Evolutionary conservation across 2,329 filamentous ascomycete genomes (phyloP).

Genomic region (Fusarium sp.): DNA sequence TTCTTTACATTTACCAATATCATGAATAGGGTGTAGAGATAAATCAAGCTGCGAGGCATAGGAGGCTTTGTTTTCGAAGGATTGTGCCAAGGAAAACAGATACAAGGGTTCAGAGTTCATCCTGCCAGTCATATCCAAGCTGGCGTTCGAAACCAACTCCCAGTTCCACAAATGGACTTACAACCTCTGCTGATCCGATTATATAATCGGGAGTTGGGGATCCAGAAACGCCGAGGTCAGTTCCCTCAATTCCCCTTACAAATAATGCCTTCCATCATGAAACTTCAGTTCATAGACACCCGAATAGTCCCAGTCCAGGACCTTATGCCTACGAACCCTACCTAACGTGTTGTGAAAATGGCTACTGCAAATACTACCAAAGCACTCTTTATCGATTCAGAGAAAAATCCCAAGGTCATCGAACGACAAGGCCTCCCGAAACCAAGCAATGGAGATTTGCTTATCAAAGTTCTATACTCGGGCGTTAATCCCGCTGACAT

Average conservation of each 20-base stretch:
- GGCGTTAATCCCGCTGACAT: not conserved
- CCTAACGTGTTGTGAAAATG: not conserved
- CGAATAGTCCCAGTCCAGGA: fast-evolving
- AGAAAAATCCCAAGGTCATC: not conserved
- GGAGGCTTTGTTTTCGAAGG: no score
- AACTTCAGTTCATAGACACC: not conserved
- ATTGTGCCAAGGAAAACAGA: no score
- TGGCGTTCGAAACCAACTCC: not conserved
- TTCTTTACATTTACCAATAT: not conserved
- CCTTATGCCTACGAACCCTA: fast-evolving
- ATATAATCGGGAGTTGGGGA: not conserved
- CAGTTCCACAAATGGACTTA: not conserved
- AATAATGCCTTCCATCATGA: not conserved
- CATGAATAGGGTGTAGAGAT: fast-evolving
- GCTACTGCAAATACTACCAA: not conserved
- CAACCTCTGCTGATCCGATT: not conserved
- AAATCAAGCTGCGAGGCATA: fast-evolving
- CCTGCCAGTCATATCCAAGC: no score
- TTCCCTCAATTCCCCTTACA: not conserved
- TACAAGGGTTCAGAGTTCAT: no score
- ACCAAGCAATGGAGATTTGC: not conserved
- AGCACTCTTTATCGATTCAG: not conserved
- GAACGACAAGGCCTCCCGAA: not conserved
- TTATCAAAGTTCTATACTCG: not conserved
- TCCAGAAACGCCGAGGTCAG: fast-evolving